phyloP scores from a whole-genome alignment of 805 yeast genomes.

The Cyberlindnera galapagoensis region DNA sequence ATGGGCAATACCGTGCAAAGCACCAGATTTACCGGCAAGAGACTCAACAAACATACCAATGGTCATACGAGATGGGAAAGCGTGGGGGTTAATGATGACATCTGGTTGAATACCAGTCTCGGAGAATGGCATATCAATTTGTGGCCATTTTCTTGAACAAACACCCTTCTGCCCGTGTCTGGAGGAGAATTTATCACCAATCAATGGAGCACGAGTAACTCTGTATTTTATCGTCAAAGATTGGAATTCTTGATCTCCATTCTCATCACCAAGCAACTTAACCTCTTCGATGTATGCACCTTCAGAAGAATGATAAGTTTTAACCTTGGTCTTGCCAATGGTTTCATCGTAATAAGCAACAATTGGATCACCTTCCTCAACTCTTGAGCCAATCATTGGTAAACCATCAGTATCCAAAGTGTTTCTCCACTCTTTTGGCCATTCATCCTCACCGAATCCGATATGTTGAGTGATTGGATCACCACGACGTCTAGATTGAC shows the following conservation, averaged over 20 bases:
- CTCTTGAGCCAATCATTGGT: conserved; percentile 80
- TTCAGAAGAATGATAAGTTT: conserved; percentile 89
- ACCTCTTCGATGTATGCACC: conserved; percentile 96
- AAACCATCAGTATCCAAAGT: conserved; percentile 89
- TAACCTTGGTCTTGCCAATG: conserved; percentile 81
- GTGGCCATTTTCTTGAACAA: conserved; percentile 97
- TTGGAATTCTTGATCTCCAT: conserved; percentile 71
- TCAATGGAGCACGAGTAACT: conserved; percentile 84
- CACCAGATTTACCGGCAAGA: conserved; percentile 98
- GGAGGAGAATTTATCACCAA: conserved; percentile 96
- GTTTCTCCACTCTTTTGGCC: conserved; percentile 89
- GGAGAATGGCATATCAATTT: conserved; percentile 92
- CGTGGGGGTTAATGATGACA: conserved; percentile 96
- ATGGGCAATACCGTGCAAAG: conserved; percentile 94
- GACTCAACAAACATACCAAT: conserved; percentile 99
- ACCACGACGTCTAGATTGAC: conserved; percentile 74
- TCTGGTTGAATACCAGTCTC: conserved; percentile 97
- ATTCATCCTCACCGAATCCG: conserved; percentile 88
- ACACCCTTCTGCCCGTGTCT: conserved; percentile 99
- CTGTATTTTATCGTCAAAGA: conserved; percentile 82
- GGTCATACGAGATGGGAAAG: conserved; percentile 99
- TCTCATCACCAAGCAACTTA: conserved; percentile 82
- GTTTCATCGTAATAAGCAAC: conserved; percentile 91
- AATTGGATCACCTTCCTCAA: conserved; percentile 94
- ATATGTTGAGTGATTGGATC: conserved; percentile 93